Base-by-base conservation (phyloP, 2,329 filamentous ascomycete genomes). In the Oidium heveae region DNA sequence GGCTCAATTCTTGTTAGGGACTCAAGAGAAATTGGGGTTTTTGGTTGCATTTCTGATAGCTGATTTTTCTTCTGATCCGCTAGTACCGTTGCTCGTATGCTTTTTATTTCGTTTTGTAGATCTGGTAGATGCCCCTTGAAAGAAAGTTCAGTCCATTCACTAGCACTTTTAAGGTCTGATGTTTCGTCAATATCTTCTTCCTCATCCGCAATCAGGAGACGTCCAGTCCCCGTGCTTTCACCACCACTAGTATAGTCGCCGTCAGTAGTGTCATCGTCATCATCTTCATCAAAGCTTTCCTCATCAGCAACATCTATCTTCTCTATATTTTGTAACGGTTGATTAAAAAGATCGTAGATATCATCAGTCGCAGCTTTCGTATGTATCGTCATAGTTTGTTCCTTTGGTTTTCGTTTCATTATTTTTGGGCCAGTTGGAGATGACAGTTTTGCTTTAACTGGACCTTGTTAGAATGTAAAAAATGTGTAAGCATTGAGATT, bases 321-420 rank as follows among this genome's bases (percentile, higher is more conserved):
- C 51, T 63, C 60, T 16, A 59, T 63, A 57, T 59, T 65, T 55
- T 70, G 68, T 20, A 89, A 67, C 1, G 91, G 89, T 56, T 91
- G 84, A 63, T 91, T 96, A 69, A 96, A 98, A 51, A 98, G 86
- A 56, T 87, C 87, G 63, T 96, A 96, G 54, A 98, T 95, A 61
- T 98, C 91, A 61, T 96, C 88, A 58, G 89, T 95, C 4, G 91
- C 91, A 59, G 91, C 89, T 61, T 79, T 85, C 13, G 91, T 98
- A 64, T 96, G 87, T 59, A 98, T 77, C 0, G 91, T 98, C 88
- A 98, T 95, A 1, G 91, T 98, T n/a, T 88, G 85, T 67, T 96
- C 89, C 37, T 72, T 69, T 12, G 73, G 74, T 60, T 66, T 61
- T 61, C 80, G 80, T 66, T 84, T 91, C 59, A 81, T 83, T 55